Evolutionary conservation across 2,329 filamentous ascomycete species (phyloP).

Genomic region (Botrytis galanthina): DNA sequence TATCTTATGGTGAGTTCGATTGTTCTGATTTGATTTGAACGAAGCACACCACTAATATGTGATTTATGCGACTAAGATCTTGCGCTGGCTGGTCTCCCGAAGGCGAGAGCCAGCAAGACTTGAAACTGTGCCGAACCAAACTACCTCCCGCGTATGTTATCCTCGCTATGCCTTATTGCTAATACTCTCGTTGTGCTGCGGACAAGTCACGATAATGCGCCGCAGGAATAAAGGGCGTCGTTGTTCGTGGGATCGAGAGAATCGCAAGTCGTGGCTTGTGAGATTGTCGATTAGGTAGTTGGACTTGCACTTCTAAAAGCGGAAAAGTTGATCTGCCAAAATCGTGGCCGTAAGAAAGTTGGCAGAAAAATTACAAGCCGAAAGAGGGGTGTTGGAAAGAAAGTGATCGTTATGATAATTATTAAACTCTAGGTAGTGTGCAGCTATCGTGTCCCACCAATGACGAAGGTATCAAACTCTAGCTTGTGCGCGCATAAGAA

Average conservation of each 20-base stretch:
- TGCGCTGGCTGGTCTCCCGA: constrained; percentile 6
- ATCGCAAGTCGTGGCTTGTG: background rate
- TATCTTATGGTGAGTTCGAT: background rate
- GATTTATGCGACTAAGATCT: background rate
- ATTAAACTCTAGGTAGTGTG: constrained; percentile 8
- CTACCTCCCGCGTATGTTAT: background rate
- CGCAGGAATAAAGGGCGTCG: background rate
- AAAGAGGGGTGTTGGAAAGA: background rate
- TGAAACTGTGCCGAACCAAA: background rate
- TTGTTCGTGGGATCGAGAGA: background rate
- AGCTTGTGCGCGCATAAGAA: constrained; percentile 2
- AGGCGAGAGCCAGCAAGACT: constrained; percentile 15
- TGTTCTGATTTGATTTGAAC: background rate
- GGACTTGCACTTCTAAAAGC: background rate
- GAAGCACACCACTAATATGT: background rate
- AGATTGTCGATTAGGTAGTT: background rate
- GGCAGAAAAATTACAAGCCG: background rate
- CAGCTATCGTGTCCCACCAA: constrained; percentile 14
- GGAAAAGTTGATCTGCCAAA: background rate
- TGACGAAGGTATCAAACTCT: constrained; percentile 5
- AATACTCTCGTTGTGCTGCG: no score
- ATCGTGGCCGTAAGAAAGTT: background rate
- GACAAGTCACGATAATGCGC: background rate
- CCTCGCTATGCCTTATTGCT: background rate
- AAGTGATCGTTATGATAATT: background rate